Evolutionary conservation across 306 rosid genomes (phyloP).

Genomic region (Leucaena leucocephala): DNA sequence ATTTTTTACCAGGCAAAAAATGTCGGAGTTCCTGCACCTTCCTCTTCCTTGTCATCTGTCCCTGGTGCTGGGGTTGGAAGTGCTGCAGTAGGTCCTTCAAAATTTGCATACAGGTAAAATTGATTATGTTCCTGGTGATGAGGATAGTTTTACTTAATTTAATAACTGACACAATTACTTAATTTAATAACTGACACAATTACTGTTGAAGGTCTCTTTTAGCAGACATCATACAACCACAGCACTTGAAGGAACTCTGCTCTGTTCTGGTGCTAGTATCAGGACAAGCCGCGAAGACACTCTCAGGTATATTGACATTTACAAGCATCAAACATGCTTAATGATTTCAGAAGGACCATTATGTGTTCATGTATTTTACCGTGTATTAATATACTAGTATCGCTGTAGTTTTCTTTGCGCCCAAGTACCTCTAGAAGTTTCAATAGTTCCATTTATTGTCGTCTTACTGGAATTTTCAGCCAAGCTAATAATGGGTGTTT

Average conservation of each 20-base stretch:
- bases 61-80: conserved; percentile 67
- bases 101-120: conserved; percentile 80
- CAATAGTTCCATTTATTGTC: conserved; percentile 31
- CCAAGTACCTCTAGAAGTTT: neutral
- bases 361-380: conserved; percentile 18
- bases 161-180: conserved; percentile 50
- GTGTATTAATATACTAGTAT: conserved; percentile 8
- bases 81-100: conserved; percentile 75
- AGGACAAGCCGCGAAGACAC: conserved; percentile 82
- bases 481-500: neutral
- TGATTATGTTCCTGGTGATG: conserved; percentile 28
- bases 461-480: neutral
- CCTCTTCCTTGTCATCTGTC: conserved; percentile 56
- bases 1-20: conserved; percentile 67
- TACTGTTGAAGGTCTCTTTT: conserved; percentile 79
- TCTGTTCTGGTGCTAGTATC: conserved; percentile 86
- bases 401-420: neutral
- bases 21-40: conserved; percentile 58
- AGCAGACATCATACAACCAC: conserved; percentile 96
- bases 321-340: conserved; percentile 5
- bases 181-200: conserved; percentile 49
- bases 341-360: conserved; percentile 15
- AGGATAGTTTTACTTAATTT: conserved; percentile 22
- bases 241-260: conserved; percentile 93
- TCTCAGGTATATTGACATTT: conserved; percentile 64